Conservation (phyloP, 2,329 filamentous ascomycete species). For the Fusarium camptoceras region DNA sequence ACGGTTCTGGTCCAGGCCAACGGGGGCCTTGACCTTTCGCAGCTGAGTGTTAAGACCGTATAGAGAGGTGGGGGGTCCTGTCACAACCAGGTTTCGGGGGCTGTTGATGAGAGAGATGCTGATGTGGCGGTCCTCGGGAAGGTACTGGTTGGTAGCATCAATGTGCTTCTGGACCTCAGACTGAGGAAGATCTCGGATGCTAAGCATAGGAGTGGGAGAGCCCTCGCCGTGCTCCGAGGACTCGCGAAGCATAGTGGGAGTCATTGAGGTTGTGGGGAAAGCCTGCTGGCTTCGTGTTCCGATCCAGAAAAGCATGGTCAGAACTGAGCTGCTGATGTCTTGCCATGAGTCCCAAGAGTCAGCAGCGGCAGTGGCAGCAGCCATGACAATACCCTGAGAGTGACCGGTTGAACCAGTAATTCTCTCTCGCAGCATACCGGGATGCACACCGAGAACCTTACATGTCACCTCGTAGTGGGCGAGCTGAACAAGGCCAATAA, state of each 20-base stretch:
- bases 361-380: slow-evolving; percentile 89
- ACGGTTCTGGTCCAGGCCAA: slow-evolving; percentile 94
- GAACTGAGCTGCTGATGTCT: slow-evolving; percentile 79
- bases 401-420: slow-evolving; percentile 93
- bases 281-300: slow-evolving; percentile 96
- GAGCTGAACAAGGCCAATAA: slow-evolving; percentile 96
- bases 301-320: slow-evolving; percentile 98
- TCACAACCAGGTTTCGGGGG: slow-evolving; percentile 95
- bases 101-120: slow-evolving; percentile 96
- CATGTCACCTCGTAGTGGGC: slow-evolving; percentile 96
- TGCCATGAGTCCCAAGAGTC: slow-evolving; percentile 94
- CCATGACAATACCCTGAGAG: slow-evolving; percentile 95
- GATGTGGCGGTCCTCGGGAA: slow-evolving; percentile 92
- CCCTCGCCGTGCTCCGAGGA: slow-evolving; percentile 95
- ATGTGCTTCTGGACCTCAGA: slow-evolving; percentile 95
- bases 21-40: slow-evolving; percentile 96
- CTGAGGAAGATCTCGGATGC: slow-evolving; percentile 91
- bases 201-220: slow-evolving; percentile 96
- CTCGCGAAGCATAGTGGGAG: slow-evolving; percentile 90
- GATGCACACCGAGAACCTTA: slow-evolving; percentile 88
- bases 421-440: slow-evolving; percentile 86
- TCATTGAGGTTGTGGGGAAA: slow-evolving; percentile 93
- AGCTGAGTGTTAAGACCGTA: slow-evolving; percentile 96
- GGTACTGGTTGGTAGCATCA: slow-evolving; percentile 94
- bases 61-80: slow-evolving; percentile 92